Evolutionary conservation across 169 alveolate species (phyloP), one percentile per base, ranked within the genome.

Genomic region (Plasmodium gaboni): DNA sequence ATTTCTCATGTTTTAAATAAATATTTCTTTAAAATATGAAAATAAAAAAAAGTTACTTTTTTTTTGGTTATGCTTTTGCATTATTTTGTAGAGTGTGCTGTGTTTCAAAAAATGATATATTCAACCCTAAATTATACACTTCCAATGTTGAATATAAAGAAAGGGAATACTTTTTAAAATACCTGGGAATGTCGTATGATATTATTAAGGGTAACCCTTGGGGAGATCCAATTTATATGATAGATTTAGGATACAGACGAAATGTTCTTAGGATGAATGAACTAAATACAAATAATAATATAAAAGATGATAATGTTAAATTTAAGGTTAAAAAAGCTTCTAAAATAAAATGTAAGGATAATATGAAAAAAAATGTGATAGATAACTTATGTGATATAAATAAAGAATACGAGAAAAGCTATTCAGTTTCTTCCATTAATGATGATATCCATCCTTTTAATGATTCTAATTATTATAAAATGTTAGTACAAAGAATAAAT

Each of bases 131-230:
- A 46, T 50, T 55, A 19, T 86, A 86, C 55, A 70, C 65, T 13
- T 17, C 44, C 9, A 9, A 69, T 71, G 55, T 59, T 46, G 87
- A 67, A 19, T 3, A 24, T n/a, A 59, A 15, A 13, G 87, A 71
- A 24, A 61, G 17, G 28, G 57, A 86, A 22, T 67, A 86, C 42
- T 86, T 86, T 17, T 28, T 42, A 92, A 96, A 89, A 50, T 95
- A 92, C 65, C 70, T 95, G 10, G 97, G 97, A 4, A 88, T 92
- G 57, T 94, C 97, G 4, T 95, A 95, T 59, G 97, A 95, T 64
- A 80, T 88, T 50, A 88, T 95, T 17, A 89, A 68, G 38, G 97
- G 97, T 9, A 95, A 95, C 42, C 97, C 97, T 2, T 55, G 93
- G 19, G 97, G 97, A 3, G 97, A 95, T 74, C 97, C 97, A 9